A percentile compares a stretch with the other conserved stretches of the same genome.
These are phyloP conservation scores for Kodamaea jinghongensis DNA, from an alignment of 805 yeast genomes.

Conservation along the genomic window DNA sequence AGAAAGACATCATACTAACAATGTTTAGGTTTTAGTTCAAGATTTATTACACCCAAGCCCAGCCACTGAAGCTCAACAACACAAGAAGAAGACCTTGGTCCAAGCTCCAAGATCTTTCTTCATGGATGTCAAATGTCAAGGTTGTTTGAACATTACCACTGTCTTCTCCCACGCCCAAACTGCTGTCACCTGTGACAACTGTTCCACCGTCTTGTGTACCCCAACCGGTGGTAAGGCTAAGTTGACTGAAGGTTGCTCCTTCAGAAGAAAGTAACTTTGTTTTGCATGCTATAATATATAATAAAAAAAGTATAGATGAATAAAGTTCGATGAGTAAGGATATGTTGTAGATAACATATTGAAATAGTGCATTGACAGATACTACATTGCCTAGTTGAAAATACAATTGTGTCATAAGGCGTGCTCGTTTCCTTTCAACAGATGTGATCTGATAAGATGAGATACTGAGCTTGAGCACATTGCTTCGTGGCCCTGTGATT, in stretches of 20 bases:
- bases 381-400: too few relatives aligned
- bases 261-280: constrained; percentile 87
- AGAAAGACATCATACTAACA: constrained; percentile 11
- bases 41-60: constrained; percentile 98
- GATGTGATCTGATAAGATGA: too few relatives aligned
- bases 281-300: constrained; percentile 10
- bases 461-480: too few relatives aligned
- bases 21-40: constrained; percentile 87
- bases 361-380: too few relatives aligned
- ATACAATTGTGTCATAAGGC: too few relatives aligned
- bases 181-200: constrained; percentile 98
- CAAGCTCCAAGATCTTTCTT: constrained; percentile 98
- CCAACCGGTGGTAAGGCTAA: constrained; percentile 99
- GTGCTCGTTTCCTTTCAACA: too few relatives aligned
- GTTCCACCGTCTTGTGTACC: constrained; percentile 96
- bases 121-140: constrained; percentile 99
- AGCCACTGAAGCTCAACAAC: constrained; percentile 93
- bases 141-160: constrained; percentile 98
- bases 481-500: too few relatives aligned
- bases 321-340: constrained; percentile 4
- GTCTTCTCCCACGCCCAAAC: constrained; percentile 99
- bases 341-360: too few relatives aligned
- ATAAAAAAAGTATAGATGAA: constrained; percentile 10
- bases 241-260: constrained; percentile 98
- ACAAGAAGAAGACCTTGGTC: constrained; percentile 96